Percentiles rank a stretch among this genome's conserved stretches.
These are phyloP conservation scores for Aeschynomene evenia DNA, from an alignment of 306 rosid species.

Conservation along the genomic window DNA sequence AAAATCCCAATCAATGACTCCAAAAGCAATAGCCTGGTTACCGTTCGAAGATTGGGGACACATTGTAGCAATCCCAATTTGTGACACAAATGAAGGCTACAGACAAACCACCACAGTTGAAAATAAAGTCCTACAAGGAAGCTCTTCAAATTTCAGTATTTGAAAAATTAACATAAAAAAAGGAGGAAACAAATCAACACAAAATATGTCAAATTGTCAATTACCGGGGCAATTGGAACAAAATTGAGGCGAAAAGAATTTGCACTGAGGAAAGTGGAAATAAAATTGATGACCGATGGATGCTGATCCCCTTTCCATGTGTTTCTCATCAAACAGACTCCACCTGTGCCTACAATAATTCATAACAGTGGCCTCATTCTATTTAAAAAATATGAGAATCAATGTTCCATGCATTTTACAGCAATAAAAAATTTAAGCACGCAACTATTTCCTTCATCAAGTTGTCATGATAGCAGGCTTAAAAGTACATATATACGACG, in stretches of 20 bases:
- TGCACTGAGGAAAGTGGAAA: constrained; percentile 65
- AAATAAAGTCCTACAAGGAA: constrained; percentile 73
- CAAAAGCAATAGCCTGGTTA: constrained; percentile 30
- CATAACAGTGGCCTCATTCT: constrained; percentile 4
- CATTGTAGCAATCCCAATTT: constrained; percentile 51
- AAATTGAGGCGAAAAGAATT: constrained; percentile 73
- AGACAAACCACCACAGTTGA: constrained; percentile 88
- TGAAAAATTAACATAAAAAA: background rate
- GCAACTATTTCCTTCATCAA: background rate
- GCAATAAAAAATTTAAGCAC: background rate
- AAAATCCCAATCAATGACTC: background rate
- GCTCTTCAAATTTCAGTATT: constrained; percentile 13
- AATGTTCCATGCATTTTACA: background rate
- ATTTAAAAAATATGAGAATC: constrained; percentile 6
- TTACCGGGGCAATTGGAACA: constrained; percentile 74
- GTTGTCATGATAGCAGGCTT: background rate
- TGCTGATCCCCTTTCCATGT: constrained; percentile 78
- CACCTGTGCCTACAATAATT: constrained; percentile 45
- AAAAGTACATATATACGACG: constrained; percentile 1
- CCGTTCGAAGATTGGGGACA: constrained; percentile 61
- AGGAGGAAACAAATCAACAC: background rate
- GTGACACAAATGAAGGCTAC: constrained; percentile 81
- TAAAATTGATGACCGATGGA: constrained; percentile 65
- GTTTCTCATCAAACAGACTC: constrained; percentile 85
- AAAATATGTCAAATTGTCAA: constrained; percentile 18